These are phyloP conservation scores for Pythium rhizo-oryzae DNA, from an alignment of 352 stramenopile genomes.

Conservation along the genomic window DNA sequence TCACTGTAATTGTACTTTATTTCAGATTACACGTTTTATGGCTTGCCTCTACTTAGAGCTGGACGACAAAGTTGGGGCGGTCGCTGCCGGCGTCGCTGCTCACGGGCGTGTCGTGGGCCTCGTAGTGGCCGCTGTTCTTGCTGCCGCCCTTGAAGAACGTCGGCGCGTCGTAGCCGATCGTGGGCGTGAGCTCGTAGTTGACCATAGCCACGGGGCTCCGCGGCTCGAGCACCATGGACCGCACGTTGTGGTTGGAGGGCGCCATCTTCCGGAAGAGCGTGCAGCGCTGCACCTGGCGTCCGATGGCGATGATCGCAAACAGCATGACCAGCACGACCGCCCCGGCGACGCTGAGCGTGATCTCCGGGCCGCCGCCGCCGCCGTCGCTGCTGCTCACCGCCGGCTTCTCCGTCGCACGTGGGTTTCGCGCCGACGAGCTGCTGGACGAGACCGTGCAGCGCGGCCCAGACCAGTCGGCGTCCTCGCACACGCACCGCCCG, in stretches of 20 bases:
- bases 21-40: slow-evolving; percentile 2
- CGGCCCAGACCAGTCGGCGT: slow-evolving; percentile 6
- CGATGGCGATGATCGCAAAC: slow-evolving; percentile 20
- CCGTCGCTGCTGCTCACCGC: neutral
- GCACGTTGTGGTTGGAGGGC: slow-evolving; percentile 17
- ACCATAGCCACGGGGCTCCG: neutral
- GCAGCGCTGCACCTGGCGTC: slow-evolving; percentile 17
- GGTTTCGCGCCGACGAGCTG: neutral
- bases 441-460: slow-evolving; percentile 11
- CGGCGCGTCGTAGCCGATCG: neutral
- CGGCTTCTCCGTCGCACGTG: neutral
- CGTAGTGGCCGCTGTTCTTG: neutral
- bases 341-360: slow-evolving; percentile 12
- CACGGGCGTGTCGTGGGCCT: neutral
- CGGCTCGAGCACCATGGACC: neutral
- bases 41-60: no score
- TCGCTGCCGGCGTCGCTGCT: neutral
- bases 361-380: slow-evolving; percentile 2
- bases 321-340: slow-evolving; percentile 14
- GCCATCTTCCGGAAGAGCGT: slow-evolving; percentile 15
- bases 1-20: neutral
- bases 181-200: slow-evolving; percentile 11
- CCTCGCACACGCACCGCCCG: slow-evolving; percentile 15
- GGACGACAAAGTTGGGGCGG: slow-evolving; percentile 1
- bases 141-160: neutral